phyloP scores from a whole-genome alignment of 352 stramenopile genomes.

The Globisporangium acanthophoron region DNA sequence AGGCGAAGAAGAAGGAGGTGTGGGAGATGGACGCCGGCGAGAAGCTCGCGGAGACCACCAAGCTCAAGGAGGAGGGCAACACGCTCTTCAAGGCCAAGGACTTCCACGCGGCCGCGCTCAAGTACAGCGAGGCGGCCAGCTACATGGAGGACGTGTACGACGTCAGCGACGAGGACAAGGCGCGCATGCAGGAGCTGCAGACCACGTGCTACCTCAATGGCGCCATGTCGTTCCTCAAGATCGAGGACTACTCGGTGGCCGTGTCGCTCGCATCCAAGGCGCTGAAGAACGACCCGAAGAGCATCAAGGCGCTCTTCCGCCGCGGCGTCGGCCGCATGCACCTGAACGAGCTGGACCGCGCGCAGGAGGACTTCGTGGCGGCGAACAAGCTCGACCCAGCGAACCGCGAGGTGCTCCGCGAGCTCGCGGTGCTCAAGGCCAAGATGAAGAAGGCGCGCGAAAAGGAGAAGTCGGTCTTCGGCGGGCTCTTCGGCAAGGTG shows the following conservation, averaged over 20 bases:
- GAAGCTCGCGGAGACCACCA: slow-evolving; percentile 81
- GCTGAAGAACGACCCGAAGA: slow-evolving; percentile 76
- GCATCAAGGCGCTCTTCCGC: slow-evolving; percentile 84
- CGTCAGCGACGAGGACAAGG: slow-evolving; percentile 79
- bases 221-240: slow-evolving; percentile 94
- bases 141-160: slow-evolving; percentile 89
- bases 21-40: slow-evolving; percentile 88
- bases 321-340: slow-evolving; percentile 80
- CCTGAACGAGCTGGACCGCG: slow-evolving; percentile 79
- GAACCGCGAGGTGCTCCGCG: slow-evolving; percentile 80
- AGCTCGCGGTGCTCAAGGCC: slow-evolving; percentile 73
- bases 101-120: slow-evolving; percentile 81
- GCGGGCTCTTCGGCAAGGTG: slow-evolving; percentile 94
- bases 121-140: slow-evolving; percentile 71
- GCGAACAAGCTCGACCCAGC: slow-evolving; percentile 73
- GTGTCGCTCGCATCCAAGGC: slow-evolving; percentile 73
- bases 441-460: slow-evolving; percentile 89
- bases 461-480: slow-evolving; percentile 96
- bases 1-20: slow-evolving; percentile 93
- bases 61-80: slow-evolving; percentile 89
- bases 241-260: slow-evolving; percentile 86
- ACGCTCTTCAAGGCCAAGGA: slow-evolving; percentile 91
- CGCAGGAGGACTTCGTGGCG: slow-evolving; percentile 84
- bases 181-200: slow-evolving; percentile 82
- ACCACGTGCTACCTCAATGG: slow-evolving; percentile 91